Evolutionary conservation across 306 rosid species (phyloP).

Genomic region (Castanopsis chinensis): DNA sequence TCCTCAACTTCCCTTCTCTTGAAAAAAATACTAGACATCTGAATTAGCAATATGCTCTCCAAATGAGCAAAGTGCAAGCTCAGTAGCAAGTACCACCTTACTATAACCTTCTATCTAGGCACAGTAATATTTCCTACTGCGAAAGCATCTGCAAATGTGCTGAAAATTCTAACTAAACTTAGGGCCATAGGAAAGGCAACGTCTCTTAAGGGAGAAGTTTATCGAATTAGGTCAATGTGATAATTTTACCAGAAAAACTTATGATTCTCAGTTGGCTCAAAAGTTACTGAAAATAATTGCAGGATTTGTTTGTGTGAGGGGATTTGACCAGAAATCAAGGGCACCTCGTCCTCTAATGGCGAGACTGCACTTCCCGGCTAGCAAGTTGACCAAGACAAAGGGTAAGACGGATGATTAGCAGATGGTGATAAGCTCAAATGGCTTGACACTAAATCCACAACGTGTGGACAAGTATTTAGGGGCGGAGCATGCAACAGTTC

Average conservation of each 20-base stretch:
- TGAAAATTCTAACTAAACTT: neutral
- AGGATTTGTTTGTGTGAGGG: conserved; percentile 90
- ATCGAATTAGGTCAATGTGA: neutral
- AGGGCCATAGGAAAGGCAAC: neutral
- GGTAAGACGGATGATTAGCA: conserved; percentile 31
- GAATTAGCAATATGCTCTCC: neutral
- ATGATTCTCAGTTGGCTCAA: neutral
- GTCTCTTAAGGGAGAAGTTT: neutral
- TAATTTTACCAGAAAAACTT: conserved; percentile 4
- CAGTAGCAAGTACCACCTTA: neutral
- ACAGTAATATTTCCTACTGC: no score
- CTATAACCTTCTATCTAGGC: neutral
- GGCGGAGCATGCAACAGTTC: conserved; percentile 13
- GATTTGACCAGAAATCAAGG: conserved; percentile 61
- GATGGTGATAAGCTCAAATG: conserved; percentile 4
- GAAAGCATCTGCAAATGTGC: neutral
- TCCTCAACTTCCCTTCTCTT: neutral
- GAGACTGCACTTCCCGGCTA: conserved; percentile 76
- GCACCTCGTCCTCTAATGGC: conserved; percentile 85
- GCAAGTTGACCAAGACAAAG: conserved; percentile 55
- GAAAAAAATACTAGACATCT: neutral
- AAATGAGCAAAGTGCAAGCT: neutral
- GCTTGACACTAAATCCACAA: conserved; percentile 1
- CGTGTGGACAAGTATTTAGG: neutral
- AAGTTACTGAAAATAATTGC: conserved; percentile 28